Evolutionary conservation across 805 yeast species (phyloP).

Genomic region (Lipomyces lipofer): DNA sequence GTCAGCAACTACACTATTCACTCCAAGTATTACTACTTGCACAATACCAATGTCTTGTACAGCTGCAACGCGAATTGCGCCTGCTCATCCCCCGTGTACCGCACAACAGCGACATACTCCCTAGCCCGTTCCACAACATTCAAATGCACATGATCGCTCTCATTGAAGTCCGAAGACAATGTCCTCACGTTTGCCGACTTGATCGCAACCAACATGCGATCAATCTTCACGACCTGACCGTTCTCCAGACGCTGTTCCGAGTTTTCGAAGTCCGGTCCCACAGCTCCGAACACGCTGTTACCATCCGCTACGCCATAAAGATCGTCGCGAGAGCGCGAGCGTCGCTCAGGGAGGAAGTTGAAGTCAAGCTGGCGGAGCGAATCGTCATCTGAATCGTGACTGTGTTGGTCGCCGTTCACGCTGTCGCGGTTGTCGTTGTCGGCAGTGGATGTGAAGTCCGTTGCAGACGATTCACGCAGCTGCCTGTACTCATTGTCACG

Average conservation of each 20-base stretch:
- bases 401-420: constrained; percentile 10
- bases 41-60: constrained; percentile 47
- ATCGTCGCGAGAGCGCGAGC: background rate
- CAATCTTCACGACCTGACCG: constrained; percentile 68
- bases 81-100: constrained; percentile 55
- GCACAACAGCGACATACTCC: constrained; percentile 71
- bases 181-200: constrained; percentile 43
- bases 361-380: constrained; percentile 15
- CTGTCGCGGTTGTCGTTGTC: constrained; percentile 1
- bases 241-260: constrained; percentile 19
- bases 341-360: constrained; percentile 13
- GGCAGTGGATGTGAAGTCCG: constrained; percentile 1
- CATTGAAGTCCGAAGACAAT: constrained; percentile 46
- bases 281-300: constrained; percentile 16
- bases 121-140: constrained; percentile 72
- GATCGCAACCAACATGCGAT: constrained; percentile 67
- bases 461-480: too few species aligned
- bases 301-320: constrained; percentile 16
- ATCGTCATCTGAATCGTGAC: constrained; percentile 18
- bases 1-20: too few species aligned
- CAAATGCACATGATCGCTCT: constrained; percentile 53
- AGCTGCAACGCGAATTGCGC: constrained; percentile 65
- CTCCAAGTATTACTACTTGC: too few species aligned
- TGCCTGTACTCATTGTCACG: constrained; percentile 16
- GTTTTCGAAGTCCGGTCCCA: constrained; percentile 14